phyloP scores from a whole-genome alignment of 805 yeast genomes.

The Candida nitratophila region DNA sequence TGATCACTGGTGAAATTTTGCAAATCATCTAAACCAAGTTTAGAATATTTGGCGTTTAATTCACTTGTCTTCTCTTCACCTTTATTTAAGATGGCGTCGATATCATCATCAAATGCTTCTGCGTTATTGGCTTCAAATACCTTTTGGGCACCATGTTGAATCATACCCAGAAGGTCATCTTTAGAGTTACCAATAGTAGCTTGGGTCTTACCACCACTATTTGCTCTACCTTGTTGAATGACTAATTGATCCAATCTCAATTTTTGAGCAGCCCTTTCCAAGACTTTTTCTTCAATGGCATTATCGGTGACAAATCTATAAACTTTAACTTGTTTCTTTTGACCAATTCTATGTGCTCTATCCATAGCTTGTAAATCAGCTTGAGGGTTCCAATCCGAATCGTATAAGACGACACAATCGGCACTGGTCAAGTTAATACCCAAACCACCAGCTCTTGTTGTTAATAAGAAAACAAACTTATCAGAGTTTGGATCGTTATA shows the following conservation, averaged over 20 bases:
- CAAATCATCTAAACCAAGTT: conserved; percentile 85
- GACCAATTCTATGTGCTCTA: conserved; percentile 96
- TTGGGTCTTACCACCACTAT: conserved; percentile 33
- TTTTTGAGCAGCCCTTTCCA: conserved; percentile 94
- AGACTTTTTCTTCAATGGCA: conserved; percentile 93
- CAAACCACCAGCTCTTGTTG: conserved; percentile 95
- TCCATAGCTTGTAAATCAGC: conserved; percentile 98
- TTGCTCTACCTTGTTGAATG: conserved; percentile 82
- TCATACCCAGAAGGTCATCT: conserved; percentile 89
- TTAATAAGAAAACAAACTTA: conserved; percentile 76
- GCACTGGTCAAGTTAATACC: conserved; percentile 93
- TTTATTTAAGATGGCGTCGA: conserved; percentile 70
- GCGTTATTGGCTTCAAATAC: conserved; percentile 52
- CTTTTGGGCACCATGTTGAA: conserved; percentile 91
- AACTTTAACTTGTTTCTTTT: conserved; percentile 90
- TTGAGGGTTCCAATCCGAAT: conserved; percentile 97
- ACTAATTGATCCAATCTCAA: conserved; percentile 88
- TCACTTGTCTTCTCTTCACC: conserved; percentile 80
- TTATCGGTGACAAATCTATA: conserved; percentile 90
- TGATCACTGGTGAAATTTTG: conserved; percentile 82
- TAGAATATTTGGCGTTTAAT: conserved; percentile 74
- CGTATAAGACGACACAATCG: conserved; percentile 81
- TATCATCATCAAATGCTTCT: conserved; percentile 50
- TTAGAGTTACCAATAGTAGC: conserved; percentile 49
- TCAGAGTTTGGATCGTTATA: conserved; percentile 77